phyloP scores from a whole-genome alignment of 2,329 filamentous ascomycete species.

The Paraconiothyrium brasiliense region DNA sequence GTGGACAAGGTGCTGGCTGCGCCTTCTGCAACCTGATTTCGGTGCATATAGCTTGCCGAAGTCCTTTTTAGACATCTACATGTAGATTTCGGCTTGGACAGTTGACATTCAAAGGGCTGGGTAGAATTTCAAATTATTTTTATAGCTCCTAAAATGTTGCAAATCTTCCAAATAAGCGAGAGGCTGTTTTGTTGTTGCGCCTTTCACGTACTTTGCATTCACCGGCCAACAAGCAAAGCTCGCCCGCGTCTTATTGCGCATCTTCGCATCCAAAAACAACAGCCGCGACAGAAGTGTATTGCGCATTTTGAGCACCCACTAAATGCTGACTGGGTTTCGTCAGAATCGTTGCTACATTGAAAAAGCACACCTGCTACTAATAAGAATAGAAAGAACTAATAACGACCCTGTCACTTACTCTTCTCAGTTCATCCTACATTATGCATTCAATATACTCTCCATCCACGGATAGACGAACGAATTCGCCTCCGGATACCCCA shows the following conservation, averaged over 20 bases:
- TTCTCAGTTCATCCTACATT: background rate
- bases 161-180: too few relatives aligned
- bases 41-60: background rate
- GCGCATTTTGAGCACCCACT: too few relatives aligned
- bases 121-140: too few relatives aligned
- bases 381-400: too few relatives aligned
- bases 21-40: background rate
- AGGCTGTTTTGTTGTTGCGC: too few relatives aligned
- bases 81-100: too few relatives aligned
- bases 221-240: background rate
- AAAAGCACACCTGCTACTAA: too few relatives aligned
- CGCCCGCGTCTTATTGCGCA: background rate
- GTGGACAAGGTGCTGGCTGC: background rate
- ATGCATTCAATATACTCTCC: slow-evolving; percentile 1
- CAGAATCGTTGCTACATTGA: too few relatives aligned
- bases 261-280: background rate
- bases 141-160: too few relatives aligned
- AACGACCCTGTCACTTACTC: too few relatives aligned
- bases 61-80: background rate
- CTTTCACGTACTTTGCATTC: background rate
- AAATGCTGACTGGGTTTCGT: too few relatives aligned
- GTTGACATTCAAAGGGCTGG: too few relatives aligned
- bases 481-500: slow-evolving; percentile 45
- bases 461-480: slow-evolving; percentile 10
- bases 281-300: background rate